Evolutionary conservation across 192 early-diverging fungal species (phyloP).

Genomic region (Linnemannia zychae): DNA sequence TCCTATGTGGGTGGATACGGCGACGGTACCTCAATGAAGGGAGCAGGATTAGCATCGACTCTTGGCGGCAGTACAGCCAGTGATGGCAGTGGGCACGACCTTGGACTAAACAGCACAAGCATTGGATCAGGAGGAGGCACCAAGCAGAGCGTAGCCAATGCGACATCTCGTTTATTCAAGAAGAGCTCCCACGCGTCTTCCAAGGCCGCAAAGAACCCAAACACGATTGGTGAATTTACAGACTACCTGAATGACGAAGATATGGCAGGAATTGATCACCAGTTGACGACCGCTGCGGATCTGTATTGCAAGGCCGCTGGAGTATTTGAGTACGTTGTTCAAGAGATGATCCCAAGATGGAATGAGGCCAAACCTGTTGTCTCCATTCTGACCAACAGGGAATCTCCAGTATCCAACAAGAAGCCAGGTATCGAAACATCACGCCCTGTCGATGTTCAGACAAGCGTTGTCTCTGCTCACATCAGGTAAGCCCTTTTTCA

Average conservation of each 20-base stretch:
- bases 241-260: conserved; percentile 51
- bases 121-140: conserved; percentile 4
- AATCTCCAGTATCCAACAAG: not conserved
- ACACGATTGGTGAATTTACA: conserved; percentile 54
- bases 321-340: conserved; percentile 64
- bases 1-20: conserved; percentile 48
- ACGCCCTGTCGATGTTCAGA: conserved; percentile 44
- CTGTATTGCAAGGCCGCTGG: conserved; percentile 65
- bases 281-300: conserved; percentile 61
- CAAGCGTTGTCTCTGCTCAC: conserved; percentile 43
- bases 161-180: conserved; percentile 41
- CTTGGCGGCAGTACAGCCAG: conserved; percentile 5
- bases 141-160: not conserved
- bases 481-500: conserved; percentile 20
- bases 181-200: conserved; percentile 11
- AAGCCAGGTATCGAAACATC: conserved; percentile 18
- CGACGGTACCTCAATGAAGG: conserved; percentile 61
- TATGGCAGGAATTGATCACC: conserved; percentile 44
- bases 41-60: conserved; percentile 29
- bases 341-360: conserved; percentile 63
- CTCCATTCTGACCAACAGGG: not conserved
- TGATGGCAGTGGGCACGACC: not conserved
- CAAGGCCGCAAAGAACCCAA: conserved; percentile 21
- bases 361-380: conserved; percentile 23
- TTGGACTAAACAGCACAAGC: not conserved